These are phyloP conservation scores for Daldinia sp. DNA, from an alignment of 2,329 filamentous ascomycete species.

Conservation along the genomic window DNA sequence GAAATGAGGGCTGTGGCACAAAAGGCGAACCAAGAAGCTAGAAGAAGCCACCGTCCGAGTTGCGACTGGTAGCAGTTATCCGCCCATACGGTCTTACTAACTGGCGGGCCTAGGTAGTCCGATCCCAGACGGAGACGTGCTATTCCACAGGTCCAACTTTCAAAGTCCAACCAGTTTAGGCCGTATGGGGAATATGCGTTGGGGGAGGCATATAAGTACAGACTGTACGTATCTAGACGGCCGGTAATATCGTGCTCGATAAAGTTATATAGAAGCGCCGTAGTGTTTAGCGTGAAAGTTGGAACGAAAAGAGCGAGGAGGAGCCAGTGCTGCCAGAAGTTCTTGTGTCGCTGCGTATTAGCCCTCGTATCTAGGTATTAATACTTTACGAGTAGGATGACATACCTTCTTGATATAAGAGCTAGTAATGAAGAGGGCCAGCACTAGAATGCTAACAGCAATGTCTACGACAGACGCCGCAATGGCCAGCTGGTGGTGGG, in stretches of 20 bases:
- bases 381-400: not conserved
- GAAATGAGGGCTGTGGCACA: not conserved
- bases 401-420: not conserved
- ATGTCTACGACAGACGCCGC: not conserved
- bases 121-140: not conserved
- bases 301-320: not conserved
- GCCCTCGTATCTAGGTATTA: not conserved
- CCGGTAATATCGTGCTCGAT: not conserved
- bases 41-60: not conserved
- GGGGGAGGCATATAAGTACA: not conserved
- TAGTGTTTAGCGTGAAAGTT: not conserved
- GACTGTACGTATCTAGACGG: not conserved
- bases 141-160: not conserved
- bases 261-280: not conserved
- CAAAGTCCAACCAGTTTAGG: not conserved
- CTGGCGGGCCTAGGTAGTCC: too few species aligned
- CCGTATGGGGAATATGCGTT: not conserved
- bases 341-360: not conserved
- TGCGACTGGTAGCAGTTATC: not conserved
- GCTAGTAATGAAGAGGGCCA: not conserved
- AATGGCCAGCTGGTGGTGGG: conserved; percentile 6
- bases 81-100: not conserved
- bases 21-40: not conserved
- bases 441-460: not conserved
- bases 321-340: not conserved